These are phyloP conservation scores for Lecanicillium sp. DNA, from an alignment of 2,329 filamentous ascomycete genomes.

Conservation along the genomic window DNA sequence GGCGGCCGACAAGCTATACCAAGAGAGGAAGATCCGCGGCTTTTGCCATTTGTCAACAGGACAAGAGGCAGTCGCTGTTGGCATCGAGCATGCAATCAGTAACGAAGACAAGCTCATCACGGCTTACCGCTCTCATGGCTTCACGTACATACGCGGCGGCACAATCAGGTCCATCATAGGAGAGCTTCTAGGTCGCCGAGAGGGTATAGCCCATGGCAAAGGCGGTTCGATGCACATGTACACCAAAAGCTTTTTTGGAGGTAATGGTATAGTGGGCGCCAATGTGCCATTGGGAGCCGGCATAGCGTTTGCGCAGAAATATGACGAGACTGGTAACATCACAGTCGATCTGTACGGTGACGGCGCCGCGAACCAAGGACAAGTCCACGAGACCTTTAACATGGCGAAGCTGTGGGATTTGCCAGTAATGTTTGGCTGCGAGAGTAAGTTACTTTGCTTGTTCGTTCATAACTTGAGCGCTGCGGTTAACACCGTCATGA, in stretches of 20 bases:
- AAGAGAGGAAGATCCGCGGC: conserved; percentile 99
- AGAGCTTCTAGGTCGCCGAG: conserved; percentile 87
- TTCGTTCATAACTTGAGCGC: conserved; percentile 9
- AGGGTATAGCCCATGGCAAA: conserved; percentile 97
- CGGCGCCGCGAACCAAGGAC: conserved; percentile 96
- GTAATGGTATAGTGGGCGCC: conserved; percentile 97
- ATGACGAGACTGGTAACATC: conserved; percentile 76
- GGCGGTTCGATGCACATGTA: conserved; percentile 99
- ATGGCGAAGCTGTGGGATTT: conserved; percentile 99
- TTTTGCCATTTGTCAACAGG: conserved; percentile 99
- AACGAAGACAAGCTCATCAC: conserved; percentile 93
- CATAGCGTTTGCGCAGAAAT: conserved; percentile 94
- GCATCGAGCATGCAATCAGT: conserved; percentile 92
- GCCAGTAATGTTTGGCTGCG: conserved; percentile 90
- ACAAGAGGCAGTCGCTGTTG: conserved; percentile 93
- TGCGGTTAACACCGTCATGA: neutral
- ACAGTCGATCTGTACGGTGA: conserved; percentile 92
- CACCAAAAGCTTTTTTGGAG: conserved; percentile 91
- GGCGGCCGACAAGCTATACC: conserved; percentile 97
- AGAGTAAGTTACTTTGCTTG: conserved; percentile 73
- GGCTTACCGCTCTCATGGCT: conserved; percentile 97
- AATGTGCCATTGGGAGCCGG: conserved; percentile 96
- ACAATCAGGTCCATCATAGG: conserved; percentile 88
- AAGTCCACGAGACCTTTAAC: conserved; percentile 99
- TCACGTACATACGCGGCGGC: conserved; percentile 90